Base-by-base conservation (phyloP, 805 yeast species). In the Pichia eremophila region DNA sequence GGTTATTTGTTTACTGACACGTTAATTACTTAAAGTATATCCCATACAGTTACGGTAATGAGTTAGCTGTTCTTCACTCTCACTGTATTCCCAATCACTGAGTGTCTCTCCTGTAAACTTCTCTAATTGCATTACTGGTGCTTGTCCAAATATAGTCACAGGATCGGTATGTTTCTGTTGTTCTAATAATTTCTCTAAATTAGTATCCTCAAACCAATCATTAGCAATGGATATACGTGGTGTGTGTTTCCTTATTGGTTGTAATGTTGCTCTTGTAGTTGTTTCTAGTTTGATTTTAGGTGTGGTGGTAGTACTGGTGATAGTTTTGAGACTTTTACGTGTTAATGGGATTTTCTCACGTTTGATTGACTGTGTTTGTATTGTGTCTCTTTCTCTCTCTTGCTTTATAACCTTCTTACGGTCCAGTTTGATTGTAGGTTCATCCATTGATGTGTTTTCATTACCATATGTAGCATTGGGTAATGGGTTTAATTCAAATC, bases 391-490 rank as follows among this genome's bases (percentile, higher is more conserved):
- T 42, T 44, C 32, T 29, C 32, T 29, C 14, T 29, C 32, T 34
- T 15, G 8, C 18, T 34, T 14, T 15, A 39, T 42, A 7, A 17
- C 40, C 15, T 46, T 36, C 17, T 39, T 42, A 39, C 65, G 51
- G 42, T 58, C 47, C 3, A 62, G 37, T 41, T 57, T 58, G 14
- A 62, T 61, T 1, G 66, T 62, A 1, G 66, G 64, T 39, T 62
- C 66, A n/a, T 60, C 54, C 6, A 44, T 38, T 3, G 54, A 44
- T 18, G 44, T 40, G 38, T 48, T 36, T 0, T 35, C 47, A 5
- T 29, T 18, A 10, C 41, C 43, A 39, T 42, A 51, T 25, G 42
- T 18, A 6, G 46, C 50, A 15, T 58, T 57, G 3, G 66, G 66
- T 9, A 60, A 32, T 14, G 49, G 48, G 10, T 31, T 54, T 43